These are phyloP conservation scores for Oryza longistaminata DNA, from an alignment of 176 grass and related monocot genomes.

Conservation along the genomic window DNA sequence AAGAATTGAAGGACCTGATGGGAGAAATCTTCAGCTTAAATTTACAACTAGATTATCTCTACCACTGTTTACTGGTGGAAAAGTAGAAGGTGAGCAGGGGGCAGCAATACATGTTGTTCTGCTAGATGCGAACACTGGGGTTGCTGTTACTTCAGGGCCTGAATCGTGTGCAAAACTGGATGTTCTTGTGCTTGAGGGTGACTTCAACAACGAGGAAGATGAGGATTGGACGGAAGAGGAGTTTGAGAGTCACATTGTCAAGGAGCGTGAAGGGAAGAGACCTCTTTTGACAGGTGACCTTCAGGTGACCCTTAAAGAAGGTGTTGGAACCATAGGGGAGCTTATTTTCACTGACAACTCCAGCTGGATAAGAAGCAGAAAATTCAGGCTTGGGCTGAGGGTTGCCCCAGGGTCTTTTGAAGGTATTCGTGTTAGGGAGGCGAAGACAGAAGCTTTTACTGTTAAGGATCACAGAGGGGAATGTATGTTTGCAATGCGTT, in stretches of 20 bases:
- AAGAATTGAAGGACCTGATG: constrained; percentile 84
- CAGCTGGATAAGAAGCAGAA: constrained; percentile 95
- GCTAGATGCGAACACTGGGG: constrained; percentile 63
- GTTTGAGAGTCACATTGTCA: constrained; percentile 74
- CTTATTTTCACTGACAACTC: constrained; percentile 94
- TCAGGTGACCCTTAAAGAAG: constrained; percentile 88
- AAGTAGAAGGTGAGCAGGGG: constrained; percentile 95
- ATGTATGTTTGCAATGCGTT: constrained; percentile 44
- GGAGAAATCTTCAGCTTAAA: constrained; percentile 79
- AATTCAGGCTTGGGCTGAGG: constrained; percentile 88
- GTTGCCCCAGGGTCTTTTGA: constrained; percentile 66
- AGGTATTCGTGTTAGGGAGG: constrained; percentile 77
- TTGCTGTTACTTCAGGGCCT: constrained; percentile 62
- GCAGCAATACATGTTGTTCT: constrained; percentile 85
- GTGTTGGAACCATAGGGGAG: constrained; percentile 89
- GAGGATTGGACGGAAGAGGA: constrained; percentile 88
- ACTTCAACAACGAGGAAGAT: constrained; percentile 88
- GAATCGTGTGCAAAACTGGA: constrained; percentile 88
- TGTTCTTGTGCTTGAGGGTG: constrained; percentile 85
- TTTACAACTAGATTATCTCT: constrained; percentile 71
- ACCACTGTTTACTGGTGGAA: constrained; percentile 87
- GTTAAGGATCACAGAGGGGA: constrained; percentile 96
- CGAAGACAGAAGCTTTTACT: constrained; percentile 90
- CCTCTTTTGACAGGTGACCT: constrained; percentile 92
- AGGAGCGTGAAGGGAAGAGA: constrained; percentile 91